Evolutionary conservation across 1,284 basidiomycete genomes (phyloP).

Genomic region (Ustilago lituana): DNA sequence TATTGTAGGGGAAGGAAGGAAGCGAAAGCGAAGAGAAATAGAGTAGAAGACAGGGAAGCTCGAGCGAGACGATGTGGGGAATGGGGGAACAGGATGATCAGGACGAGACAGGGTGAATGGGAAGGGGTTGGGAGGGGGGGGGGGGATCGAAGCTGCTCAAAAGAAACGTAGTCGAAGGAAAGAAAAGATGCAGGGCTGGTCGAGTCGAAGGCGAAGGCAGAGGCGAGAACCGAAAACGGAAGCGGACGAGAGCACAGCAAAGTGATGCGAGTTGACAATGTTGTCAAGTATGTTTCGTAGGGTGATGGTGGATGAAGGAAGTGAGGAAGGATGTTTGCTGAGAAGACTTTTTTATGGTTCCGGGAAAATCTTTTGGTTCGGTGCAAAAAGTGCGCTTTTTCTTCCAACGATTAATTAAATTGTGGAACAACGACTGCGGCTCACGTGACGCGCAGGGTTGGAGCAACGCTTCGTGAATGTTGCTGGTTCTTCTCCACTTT

Average conservation of each 20-base stretch:
- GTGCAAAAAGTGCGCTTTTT: no score
- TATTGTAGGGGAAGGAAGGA: background rate
- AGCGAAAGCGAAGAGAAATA: background rate
- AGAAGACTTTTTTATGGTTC: constrained; percentile 1
- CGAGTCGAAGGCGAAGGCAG: no score
- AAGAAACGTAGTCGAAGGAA: background rate
- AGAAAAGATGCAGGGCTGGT: no score
- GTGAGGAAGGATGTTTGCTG: background rate
- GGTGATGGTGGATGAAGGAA: constrained; percentile 7
- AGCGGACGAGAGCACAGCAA: background rate
- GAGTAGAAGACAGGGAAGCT: background rate
- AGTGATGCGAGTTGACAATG: background rate
- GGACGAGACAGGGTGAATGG: background rate
- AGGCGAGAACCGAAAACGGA: background rate
- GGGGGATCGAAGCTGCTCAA: background rate
- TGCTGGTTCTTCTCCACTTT: constrained; percentile 36
- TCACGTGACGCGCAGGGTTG: constrained; percentile 27
- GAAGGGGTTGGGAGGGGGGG: background rate
- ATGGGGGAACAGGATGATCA: background rate
- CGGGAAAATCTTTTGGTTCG: no score
- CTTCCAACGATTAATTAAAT: no score
- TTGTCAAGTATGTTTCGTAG: background rate
- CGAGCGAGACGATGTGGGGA: no score
- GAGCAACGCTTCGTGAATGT: constrained; percentile 6
- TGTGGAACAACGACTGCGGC: constrained; percentile 7